Base-by-base conservation (phyloP, 257 asterid species). In the Prunella vulgaris region DNA sequence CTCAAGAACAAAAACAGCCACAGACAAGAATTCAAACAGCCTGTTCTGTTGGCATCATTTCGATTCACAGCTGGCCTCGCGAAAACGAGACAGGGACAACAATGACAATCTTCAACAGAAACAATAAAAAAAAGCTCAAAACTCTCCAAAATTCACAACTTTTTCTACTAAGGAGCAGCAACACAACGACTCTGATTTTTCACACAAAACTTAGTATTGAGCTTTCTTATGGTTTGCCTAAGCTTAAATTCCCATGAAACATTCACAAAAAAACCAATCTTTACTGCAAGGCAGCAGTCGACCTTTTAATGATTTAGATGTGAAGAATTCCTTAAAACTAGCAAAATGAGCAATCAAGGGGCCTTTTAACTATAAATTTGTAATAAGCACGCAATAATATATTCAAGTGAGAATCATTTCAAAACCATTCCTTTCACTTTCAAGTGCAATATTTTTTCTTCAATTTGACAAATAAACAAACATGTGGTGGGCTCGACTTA, bases 361-460 rank as follows among this genome's bases (percentile, higher is more conserved):
- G 71, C 60, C 57, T 70, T 72, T 57, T 60, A 38, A 71, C 60
- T 28, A 69, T 40, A 69, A 69, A 38, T 48, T 72, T 60, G 15
- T 59, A 63, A 17, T 14, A 35, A 68, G 32, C 10, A 32, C 37
- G 76, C 69, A 77, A 54, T 21, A 66, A 40, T 60, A 48, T 52
- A 60, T 35, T 60, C 38, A 62, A 22, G 42, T 66, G 52, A 44
- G 60, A 66, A 77, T 48, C 60, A 67, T 57, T 58, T 56, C 15
- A 52, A 33, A 17, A 53, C 73, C 72, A 22, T 74, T 56, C 81
- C 84, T 76, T 74, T 85, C 91, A 57, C 83, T 71, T 48, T 82
- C 85, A 78, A 33, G 64, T 42, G 67, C 68, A 28, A 27, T 28
- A 20, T 42, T 69, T 70, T 70, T 61, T 13, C 63, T 62, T 66